These are phyloP conservation scores for Tricholoma furcatifolium DNA, from an alignment of 768 basidiomycete species.

Conservation along the genomic window DNA sequence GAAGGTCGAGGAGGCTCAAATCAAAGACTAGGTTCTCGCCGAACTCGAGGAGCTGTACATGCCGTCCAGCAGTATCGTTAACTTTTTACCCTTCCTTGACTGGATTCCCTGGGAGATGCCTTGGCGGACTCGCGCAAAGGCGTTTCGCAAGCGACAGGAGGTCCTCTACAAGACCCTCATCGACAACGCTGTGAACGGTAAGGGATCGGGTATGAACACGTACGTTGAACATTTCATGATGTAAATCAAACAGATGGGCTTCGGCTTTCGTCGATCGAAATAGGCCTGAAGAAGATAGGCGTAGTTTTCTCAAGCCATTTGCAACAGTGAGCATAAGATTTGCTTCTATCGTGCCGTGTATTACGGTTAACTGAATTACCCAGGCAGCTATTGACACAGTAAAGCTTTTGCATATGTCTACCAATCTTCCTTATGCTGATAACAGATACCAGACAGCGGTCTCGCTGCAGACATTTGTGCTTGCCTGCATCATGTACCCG, in stretches of 20 bases:
- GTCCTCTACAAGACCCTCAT: neutral
- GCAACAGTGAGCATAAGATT: neutral
- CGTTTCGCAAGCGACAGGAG: neutral
- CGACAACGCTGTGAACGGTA: no score
- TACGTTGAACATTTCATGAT: neutral
- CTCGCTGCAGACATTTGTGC: constrained; percentile 28
- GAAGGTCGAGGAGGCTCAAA: no score
- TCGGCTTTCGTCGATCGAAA: neutral
- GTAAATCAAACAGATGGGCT: neutral
- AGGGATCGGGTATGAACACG: neutral
- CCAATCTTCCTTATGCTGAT: neutral
- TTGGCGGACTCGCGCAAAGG: no score
- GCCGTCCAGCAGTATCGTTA: no score
- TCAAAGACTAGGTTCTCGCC: no score
- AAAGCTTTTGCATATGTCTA: neutral
- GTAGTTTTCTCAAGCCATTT: neutral
- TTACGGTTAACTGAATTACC: neutral
- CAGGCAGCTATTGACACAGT: neutral
- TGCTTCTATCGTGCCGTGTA: neutral
- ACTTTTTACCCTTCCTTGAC: no score
- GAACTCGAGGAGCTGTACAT: no score
- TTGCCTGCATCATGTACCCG: constrained; percentile 38
- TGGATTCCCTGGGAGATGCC: no score
- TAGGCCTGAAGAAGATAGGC: neutral
- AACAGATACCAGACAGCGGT: constrained; percentile 23